Percentiles rank a stretch among this genome's conserved stretches.
phyloP scores from a whole-genome alignment of 129 eudicot genomes.

The Arctium lappa region DNA sequence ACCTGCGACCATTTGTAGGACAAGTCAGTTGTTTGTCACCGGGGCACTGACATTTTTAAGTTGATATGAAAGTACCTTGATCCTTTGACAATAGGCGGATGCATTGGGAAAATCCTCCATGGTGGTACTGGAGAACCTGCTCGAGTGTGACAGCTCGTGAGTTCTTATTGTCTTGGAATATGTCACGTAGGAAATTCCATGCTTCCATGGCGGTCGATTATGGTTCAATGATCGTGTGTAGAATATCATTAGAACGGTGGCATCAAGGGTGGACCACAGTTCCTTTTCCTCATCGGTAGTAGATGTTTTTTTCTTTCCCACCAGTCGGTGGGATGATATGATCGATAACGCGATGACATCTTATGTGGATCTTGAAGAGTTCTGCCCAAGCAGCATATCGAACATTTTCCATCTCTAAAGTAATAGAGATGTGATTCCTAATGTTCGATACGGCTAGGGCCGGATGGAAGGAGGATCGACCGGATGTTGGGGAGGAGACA shows the following conservation, averaged over 20 bases:
- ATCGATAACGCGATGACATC: neutral
- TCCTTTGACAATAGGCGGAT: neutral
- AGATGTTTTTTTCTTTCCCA: neutral
- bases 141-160: neutral
- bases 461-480: too few species aligned
- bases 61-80: neutral
- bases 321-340: neutral
- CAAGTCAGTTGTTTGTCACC: conserved; percentile 9
- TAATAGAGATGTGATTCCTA: too few species aligned
- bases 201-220: too few species aligned
- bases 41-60: neutral
- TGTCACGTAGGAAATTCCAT: too few species aligned
- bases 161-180: neutral
- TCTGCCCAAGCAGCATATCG: neutral
- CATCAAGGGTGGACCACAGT: neutral
- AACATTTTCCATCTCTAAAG: too few species aligned
- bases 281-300: neutral
- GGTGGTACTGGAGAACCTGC: neutral
- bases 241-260: too few species aligned
- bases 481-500: too few species aligned
- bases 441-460: too few species aligned
- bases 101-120: neutral
- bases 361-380: neutral
- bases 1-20: neutral
- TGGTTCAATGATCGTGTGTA: too few species aligned